phyloP scores from a whole-genome alignment of 2,329 filamentous ascomycete species.

The Colletotrichum australisinense region DNA sequence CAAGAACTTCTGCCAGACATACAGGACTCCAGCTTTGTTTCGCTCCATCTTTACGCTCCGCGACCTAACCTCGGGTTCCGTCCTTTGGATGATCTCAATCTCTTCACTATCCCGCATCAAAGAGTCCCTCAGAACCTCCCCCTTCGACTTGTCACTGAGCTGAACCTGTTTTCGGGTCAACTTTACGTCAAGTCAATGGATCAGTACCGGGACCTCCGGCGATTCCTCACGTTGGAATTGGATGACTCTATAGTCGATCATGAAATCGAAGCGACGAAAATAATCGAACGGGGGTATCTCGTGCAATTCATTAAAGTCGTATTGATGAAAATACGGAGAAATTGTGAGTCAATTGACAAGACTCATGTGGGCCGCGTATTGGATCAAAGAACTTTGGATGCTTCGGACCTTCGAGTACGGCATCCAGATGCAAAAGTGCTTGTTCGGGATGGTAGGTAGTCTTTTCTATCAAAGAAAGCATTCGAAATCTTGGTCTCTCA shows the following conservation, averaged over 20 bases:
- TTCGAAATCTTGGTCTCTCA: no score
- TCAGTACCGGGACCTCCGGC: constrained; percentile 58
- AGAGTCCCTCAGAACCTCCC: accelerated
- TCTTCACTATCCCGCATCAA: constrained; percentile 52
- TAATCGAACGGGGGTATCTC: background rate
- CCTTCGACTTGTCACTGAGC: constrained; percentile 42
- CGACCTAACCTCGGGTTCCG: constrained; percentile 50
- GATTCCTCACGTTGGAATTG: background rate
- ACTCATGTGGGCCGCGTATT: constrained; percentile 45
- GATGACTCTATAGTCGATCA: background rate
- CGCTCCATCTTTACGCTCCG: constrained; percentile 64
- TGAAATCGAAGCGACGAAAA: background rate
- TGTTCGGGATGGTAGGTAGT: background rate
- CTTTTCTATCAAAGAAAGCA: no score
- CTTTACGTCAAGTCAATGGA: constrained; percentile 67
- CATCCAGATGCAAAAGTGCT: background rate
- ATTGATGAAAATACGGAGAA: constrained; percentile 48
- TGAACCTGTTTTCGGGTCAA: constrained; percentile 77
- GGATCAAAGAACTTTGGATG: background rate
- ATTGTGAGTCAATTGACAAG: constrained; percentile 51
- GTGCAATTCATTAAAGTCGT: constrained; percentile 49
- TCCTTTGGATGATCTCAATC: constrained; percentile 57
- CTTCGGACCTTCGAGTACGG: background rate
- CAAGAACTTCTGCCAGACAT: constrained; percentile 60
- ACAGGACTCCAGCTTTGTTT: constrained; percentile 43